Conservation (phyloP, 345 rosid genomes). For the Leavenworthia alabamica region DNA sequence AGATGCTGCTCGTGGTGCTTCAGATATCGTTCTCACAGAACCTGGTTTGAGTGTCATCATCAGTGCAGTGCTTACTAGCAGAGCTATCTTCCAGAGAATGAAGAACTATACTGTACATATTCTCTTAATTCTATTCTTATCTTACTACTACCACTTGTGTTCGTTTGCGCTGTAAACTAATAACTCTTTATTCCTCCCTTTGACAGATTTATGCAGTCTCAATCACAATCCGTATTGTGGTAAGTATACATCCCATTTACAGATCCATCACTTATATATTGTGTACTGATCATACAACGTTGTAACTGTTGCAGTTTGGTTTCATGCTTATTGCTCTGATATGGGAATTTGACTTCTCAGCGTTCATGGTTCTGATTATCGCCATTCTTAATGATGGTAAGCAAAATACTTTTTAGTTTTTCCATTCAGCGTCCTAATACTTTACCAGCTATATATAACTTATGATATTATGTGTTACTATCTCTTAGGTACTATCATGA, state of each 20-base stretch:
- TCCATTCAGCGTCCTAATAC: neutral
- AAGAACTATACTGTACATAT: constrained; percentile 68
- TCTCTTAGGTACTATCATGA: constrained; percentile 79
- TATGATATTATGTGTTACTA: neutral
- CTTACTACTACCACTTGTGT: neutral
- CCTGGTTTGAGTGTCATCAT: constrained; percentile 90
- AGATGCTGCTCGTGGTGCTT: constrained; percentile 88
- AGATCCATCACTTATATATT: neutral
- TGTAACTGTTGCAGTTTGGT: constrained; percentile 29
- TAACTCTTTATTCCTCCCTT: neutral
- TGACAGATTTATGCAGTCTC: constrained; percentile 37
- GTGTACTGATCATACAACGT: constrained; percentile 7
- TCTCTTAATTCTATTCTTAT: neutral
- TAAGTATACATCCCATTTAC: constrained; percentile 6
- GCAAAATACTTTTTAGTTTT: constrained; percentile 16
- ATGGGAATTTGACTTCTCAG: constrained; percentile 48
- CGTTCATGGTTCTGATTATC: constrained; percentile 89
- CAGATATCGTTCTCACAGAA: constrained; percentile 86
- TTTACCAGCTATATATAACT: neutral
- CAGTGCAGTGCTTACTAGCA: constrained; percentile 87
- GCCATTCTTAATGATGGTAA: constrained; percentile 93
- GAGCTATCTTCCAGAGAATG: constrained; percentile 93
- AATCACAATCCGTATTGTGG: constrained; percentile 48
- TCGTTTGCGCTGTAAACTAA: neutral
- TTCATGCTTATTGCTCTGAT: constrained; percentile 43